Evolutionary conservation across 1,284 basidiomycete genomes (phyloP).

Genomic region (Meripilus lineatus): DNA sequence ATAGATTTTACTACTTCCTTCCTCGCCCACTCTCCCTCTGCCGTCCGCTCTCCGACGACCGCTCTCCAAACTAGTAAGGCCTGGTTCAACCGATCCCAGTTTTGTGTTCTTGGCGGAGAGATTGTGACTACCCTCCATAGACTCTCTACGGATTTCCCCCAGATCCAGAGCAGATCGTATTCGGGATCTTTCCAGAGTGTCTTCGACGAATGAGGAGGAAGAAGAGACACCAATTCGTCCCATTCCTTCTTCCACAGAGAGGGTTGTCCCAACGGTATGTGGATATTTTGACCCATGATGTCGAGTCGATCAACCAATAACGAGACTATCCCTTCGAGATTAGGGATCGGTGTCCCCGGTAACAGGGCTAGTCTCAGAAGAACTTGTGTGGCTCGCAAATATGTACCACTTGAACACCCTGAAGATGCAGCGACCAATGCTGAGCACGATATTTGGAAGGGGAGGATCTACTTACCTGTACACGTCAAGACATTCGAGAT

Average conservation of each 20-base stretch:
- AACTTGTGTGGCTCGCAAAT: conserved; percentile 1
- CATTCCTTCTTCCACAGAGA: background rate
- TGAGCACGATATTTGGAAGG: background rate
- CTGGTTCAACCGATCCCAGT: conserved; percentile 50
- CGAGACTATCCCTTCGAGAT: background rate
- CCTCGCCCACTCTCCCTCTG: conserved; percentile 40
- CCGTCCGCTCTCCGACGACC: conserved; percentile 29
- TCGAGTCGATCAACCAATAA: background rate
- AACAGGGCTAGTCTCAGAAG: conserved; percentile 1
- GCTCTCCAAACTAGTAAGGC: conserved; percentile 54
- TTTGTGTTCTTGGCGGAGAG: conserved; percentile 23
- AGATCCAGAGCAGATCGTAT: conserved; percentile 30
- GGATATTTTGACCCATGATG: background rate
- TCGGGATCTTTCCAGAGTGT: conserved; percentile 32
- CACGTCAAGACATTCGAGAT: conserved; percentile 37
- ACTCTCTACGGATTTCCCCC: conserved; percentile 50
- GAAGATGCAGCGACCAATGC: background rate
- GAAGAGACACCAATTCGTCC: background rate
- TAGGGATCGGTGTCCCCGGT: background rate
- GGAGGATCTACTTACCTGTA: conserved; percentile 16
- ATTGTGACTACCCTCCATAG: conserved; percentile 58
- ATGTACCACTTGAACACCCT: too few species aligned
- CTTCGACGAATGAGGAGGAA: conserved; percentile 35
- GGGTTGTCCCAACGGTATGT: background rate
- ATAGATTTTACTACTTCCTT: conserved; percentile 23